A percentile compares a stretch with the other conserved stretches of the same genome.
phyloP scores from a whole-genome alignment of 2,329 filamentous ascomycete species.

The Phaeosphaeriaceae sp. region DNA sequence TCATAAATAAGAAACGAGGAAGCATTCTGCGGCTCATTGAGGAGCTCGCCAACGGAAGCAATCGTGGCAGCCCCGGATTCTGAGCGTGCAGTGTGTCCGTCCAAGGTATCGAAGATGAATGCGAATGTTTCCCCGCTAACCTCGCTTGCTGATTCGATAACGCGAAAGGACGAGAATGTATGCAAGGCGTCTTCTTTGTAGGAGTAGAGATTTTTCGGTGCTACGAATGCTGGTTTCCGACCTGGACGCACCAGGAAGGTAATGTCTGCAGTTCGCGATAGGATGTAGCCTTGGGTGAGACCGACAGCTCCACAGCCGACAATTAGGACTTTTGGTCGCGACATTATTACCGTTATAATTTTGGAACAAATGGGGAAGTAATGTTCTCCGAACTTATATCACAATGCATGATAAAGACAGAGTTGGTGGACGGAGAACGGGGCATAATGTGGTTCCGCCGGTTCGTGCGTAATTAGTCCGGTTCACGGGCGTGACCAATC shows the following conservation, averaged over 20 bases:
- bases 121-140: constrained; percentile 20
- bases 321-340: constrained; percentile 26
- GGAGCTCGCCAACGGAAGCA: constrained; percentile 17
- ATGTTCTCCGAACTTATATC: background rate
- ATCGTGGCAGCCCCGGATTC: constrained; percentile 24
- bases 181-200: constrained; percentile 26
- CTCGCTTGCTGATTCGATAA: constrained; percentile 25
- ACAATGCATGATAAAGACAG: background rate
- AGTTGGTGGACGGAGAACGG: background rate
- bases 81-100: constrained; percentile 28
- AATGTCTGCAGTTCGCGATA: constrained; percentile 25
- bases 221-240: constrained; percentile 21
- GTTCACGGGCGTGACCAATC: background rate
- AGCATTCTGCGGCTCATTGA: constrained; percentile 11
- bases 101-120: constrained; percentile 29
- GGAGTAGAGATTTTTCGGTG: constrained; percentile 27
- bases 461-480: background rate
- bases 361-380: background rate
- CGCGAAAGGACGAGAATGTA: constrained; percentile 22
- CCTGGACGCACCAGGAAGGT: constrained; percentile 33
- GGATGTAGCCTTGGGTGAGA: constrained; percentile 26
- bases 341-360: constrained; percentile 9
- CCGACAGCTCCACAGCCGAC: constrained; percentile 32
- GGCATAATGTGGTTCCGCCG: background rate
- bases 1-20: constrained; percentile 24